Evolutionary conservation across 805 yeast genomes (phyloP), one percentile per base, ranked within the genome.

Genomic region (Zygotorulaspora danielsina): DNA sequence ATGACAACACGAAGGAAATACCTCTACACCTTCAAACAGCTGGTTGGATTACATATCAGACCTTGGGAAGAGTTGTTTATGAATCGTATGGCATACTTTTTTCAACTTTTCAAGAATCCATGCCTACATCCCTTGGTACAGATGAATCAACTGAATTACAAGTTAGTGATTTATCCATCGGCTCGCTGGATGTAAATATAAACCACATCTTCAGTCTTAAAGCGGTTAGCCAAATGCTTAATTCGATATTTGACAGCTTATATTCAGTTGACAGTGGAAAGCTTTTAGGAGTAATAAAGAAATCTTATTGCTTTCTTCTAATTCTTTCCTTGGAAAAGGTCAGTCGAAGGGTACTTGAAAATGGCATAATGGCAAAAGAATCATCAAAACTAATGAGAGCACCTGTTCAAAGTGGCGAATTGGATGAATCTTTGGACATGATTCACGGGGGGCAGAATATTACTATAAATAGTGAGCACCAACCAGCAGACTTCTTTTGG

Each of bases 281-380:
- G 16, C 11, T 33, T 5, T 15, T 19, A 6, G 10, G 12, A 12
- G 9, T 21, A 9, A 3, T 21, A 5, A 20, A 20, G 15, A 19
- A 19, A 11, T 33, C 36, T 10, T 33, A 33, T 21, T 33, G 36
- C 19, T 33, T 33, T 25, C 36, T 33, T 33, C 15, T 33, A 9
- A 11, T 33, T 8, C 28, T 33, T 13, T 33, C 36, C 8, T 19
- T 33, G 11, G 36, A 33, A 20, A 21, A 12, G n/a, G 15, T 33
- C 8, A 19, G 36, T 10, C 8, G 36, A 19, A 12, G 11, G 15
- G 21, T 21, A 21, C 18, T 33, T 21, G 15, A 11, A 17, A 33
- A 33, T 33, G 36, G 36, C 5, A n/a, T 33, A 16, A 19, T 25
- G 11, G 28, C 27, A 15, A 33, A 33, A 21, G 36, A 21, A 6